Base-by-base conservation (phyloP, 208 protist genomes). In the Naegleria fowleri region DNA sequence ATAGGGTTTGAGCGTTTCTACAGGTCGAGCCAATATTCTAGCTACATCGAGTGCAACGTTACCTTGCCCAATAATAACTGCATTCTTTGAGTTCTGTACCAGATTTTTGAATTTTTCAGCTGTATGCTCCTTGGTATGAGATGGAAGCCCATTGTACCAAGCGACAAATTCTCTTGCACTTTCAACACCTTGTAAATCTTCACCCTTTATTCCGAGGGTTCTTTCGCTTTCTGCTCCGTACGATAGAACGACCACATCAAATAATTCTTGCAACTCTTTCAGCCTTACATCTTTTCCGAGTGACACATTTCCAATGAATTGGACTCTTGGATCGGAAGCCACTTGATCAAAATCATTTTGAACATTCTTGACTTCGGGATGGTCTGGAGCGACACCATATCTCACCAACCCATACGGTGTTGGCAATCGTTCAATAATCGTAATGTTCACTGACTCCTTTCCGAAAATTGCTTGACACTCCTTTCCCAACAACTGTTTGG, bases 321-420 rank as follows among this genome's bases (percentile, higher is more conserved):
- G 90, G 0, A 86, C 38, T 90, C 19, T 48, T 76, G 11, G 93
- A 94, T 43, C 93, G 92, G 90, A 95, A 93, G 91, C 97, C 85
- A 98, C 93, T 40, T 95, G 90, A 86, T 96, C 91, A 90, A 98
- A 98, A 90, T 97, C 95, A 88, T 95, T 94, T 92, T 96, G 96
- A 41, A 98, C 97, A 88, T 97, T 97, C 91, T 99, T 99, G 83
- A 99, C 97, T 90, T 99, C 98, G 0, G 96, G 97, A 93, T 99
- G 98, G 92, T 99, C 98, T 0, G 98, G 98, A 7, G 98, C 97
- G 19, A 99, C 98, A 55, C 98, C 98, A 94, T 98, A 99, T 88
- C 98, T 96, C 67, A 97, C 97, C 19, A 99, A 92, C n/a, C 98
- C 98, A 91, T 97, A 99, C 0, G 98, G 98, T 76, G 98, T 96